phyloP scores from a whole-genome alignment of 139 green algal species.

The Chlorella sp. region DNA sequence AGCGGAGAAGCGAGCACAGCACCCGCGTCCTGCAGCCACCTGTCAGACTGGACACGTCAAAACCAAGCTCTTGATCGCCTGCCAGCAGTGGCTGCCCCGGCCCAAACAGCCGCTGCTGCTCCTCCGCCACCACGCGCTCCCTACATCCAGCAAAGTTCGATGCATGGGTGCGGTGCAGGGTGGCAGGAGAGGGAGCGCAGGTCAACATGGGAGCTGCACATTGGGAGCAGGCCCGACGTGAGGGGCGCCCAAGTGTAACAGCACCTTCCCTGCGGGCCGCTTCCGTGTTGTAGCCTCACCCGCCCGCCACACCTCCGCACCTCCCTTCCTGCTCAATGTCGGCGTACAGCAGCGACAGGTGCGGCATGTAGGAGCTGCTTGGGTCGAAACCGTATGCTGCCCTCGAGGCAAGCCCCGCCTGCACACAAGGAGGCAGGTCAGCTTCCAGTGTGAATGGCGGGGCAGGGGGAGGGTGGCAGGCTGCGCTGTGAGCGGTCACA shows the following conservation, averaged over 20 bases:
- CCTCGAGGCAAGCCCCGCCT: not conserved
- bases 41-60: conserved; percentile 35
- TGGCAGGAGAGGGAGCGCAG: too few species aligned
- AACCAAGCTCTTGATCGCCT: not conserved
- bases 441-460: not conserved
- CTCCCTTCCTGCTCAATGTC: conserved; percentile 40
- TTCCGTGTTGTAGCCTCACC: too few species aligned
- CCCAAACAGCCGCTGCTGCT: conserved; percentile 30
- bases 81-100: not conserved
- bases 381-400: conserved; percentile 25
- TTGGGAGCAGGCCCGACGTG: too few species aligned
- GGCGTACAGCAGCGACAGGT: conserved; percentile 56
- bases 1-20: not conserved
- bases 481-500: too few species aligned
- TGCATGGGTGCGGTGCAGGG: too few species aligned
- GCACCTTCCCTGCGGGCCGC: too few species aligned
- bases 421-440: not conserved
- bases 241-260: too few species aligned
- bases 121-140: not conserved
- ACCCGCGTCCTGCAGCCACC: conserved; percentile 10
- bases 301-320: not conserved
- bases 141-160: conserved; percentile 9
- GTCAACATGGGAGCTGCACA: too few species aligned
- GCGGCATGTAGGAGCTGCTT: conserved; percentile 52
- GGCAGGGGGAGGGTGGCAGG: not conserved